Percentiles rank a stretch among this genome's conserved stretches.
Conservation (phyloP, 2,329 filamentous ascomycete species). For the Diaporthe destruens region DNA sequence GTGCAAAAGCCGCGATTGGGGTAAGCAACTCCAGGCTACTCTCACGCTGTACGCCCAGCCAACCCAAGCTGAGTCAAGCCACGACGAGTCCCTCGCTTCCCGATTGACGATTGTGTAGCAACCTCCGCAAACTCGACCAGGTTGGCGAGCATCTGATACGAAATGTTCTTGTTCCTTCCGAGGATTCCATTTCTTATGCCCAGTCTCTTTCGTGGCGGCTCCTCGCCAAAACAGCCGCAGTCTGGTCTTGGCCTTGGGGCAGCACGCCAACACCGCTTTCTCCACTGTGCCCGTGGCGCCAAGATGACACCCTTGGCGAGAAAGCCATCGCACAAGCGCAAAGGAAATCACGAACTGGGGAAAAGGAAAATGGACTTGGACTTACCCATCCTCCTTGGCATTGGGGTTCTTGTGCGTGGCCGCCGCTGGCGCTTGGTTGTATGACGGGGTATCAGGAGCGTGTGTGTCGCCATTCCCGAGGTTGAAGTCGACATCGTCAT, state of each 20-base stretch:
- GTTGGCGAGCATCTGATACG: slow-evolving; percentile 4
- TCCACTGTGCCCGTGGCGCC: neutral
- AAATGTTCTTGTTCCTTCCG: slow-evolving; percentile 1
- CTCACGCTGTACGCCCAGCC: slow-evolving; percentile 8
- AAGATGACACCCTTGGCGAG: neutral
- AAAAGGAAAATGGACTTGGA: slow-evolving; percentile 48
- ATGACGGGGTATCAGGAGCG: slow-evolving; percentile 46
- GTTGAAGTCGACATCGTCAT: slow-evolving; percentile 68
- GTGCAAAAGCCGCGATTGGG: slow-evolving; percentile 12
- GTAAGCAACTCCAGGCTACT: slow-evolving; percentile 25
- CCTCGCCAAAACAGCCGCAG: neutral
- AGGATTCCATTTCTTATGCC: neutral
- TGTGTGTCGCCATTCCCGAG: slow-evolving; percentile 55
- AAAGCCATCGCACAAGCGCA: slow-evolving; percentile 28
- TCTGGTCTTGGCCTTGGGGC: neutral
- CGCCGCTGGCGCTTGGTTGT: slow-evolving; percentile 48
- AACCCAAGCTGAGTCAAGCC: slow-evolving; percentile 15
- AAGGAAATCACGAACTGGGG: neutral
- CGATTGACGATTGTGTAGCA: slow-evolving; percentile 26
- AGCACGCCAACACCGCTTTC: slow-evolving; percentile 2
- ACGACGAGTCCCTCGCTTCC: slow-evolving; percentile 5
- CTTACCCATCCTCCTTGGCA: slow-evolving; percentile 95
- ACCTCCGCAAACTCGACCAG: slow-evolving; percentile 28
- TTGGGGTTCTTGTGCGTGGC: slow-evolving; percentile 65
- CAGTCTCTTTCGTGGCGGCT: neutral